Evolutionary conservation across 352 stramenopile species (phyloP).

Genomic region (Phytopythium cucurbitacearum): DNA sequence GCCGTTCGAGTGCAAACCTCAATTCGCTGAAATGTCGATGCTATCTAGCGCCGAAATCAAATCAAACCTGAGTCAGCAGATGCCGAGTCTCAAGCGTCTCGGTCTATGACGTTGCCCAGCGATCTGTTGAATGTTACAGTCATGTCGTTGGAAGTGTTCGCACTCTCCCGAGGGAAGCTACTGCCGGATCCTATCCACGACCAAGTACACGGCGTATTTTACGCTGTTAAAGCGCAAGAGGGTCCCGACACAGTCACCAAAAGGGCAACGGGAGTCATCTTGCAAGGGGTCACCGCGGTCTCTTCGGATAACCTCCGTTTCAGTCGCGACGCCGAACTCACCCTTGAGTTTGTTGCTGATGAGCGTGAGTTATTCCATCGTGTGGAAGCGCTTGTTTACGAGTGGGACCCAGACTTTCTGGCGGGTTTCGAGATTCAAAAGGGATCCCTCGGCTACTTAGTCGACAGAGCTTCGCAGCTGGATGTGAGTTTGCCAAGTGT

Average conservation of each 20-base stretch:
- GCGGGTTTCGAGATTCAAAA: constrained; percentile 87
- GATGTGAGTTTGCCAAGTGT: constrained; percentile 18
- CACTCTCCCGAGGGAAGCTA: constrained; percentile 43
- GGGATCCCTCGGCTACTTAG: constrained; percentile 68
- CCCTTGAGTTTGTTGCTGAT: constrained; percentile 14
- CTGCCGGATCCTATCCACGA: constrained; percentile 71
- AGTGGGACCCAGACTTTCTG: constrained; percentile 89
- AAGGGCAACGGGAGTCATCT: constrained; percentile 9
- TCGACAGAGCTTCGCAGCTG: constrained; percentile 58
- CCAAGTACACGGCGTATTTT: constrained; percentile 57
- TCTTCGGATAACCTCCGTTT: constrained; percentile 1
- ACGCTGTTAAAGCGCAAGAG: constrained; percentile 71
- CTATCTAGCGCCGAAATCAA: background rate
- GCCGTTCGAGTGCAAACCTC: no score
- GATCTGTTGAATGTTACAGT: constrained; percentile 72
- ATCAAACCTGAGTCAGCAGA: no score
- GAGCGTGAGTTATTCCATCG: constrained; percentile 59
- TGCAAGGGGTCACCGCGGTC: background rate
- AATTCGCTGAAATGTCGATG: no score
- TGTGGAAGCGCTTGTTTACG: constrained; percentile 49
- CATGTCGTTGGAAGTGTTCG: constrained; percentile 76
- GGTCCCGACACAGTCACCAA: constrained; percentile 46
- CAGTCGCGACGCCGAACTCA: background rate
- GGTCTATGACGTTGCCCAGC: constrained; percentile 9
- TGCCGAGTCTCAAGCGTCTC: constrained; percentile 1